Evolutionary conservation across 2,329 filamentous ascomycete species (phyloP).

Genomic region (Aureobasidium lini): DNA sequence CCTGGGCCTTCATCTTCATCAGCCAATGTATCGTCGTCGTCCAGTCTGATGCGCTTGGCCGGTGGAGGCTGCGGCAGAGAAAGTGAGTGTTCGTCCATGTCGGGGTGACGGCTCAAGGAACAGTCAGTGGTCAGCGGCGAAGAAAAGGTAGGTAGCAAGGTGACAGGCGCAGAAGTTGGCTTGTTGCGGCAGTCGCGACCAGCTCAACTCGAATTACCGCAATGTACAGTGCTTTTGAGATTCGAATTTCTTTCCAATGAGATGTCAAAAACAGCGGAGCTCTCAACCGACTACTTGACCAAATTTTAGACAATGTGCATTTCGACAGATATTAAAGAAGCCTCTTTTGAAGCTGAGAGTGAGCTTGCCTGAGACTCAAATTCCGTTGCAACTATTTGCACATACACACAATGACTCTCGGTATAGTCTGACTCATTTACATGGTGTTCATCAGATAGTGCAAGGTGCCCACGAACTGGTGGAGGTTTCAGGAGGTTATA

Average conservation of each 20-base stretch:
- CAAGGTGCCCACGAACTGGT: no score
- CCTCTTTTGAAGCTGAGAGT: not conserved
- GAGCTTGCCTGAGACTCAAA: not conserved
- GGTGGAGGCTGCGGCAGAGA: not conserved
- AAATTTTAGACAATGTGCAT: not conserved
- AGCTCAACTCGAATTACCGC: not conserved
- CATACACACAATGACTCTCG: not conserved
- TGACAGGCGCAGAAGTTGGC: no score
- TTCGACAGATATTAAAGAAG: not conserved
- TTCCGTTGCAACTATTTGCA: not conserved
- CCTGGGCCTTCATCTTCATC: not conserved
- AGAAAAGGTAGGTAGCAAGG: no score
- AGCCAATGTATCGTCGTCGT: not conserved
- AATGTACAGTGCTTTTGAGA: not conserved
- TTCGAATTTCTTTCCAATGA: not conserved
- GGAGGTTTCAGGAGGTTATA: no score
- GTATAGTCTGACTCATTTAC: no score
- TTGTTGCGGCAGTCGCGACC: no score
- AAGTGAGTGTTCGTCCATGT: no score
- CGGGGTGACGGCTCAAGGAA: no score
- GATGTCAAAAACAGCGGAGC: not conserved
- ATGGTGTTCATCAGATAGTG: no score
- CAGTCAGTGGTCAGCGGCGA: no score
- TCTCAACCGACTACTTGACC: not conserved
- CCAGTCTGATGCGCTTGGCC: not conserved